Conservation (phyloP, 495 filamentous ascomycete genomes). For the Penicillium cosmopolitanum region DNA sequence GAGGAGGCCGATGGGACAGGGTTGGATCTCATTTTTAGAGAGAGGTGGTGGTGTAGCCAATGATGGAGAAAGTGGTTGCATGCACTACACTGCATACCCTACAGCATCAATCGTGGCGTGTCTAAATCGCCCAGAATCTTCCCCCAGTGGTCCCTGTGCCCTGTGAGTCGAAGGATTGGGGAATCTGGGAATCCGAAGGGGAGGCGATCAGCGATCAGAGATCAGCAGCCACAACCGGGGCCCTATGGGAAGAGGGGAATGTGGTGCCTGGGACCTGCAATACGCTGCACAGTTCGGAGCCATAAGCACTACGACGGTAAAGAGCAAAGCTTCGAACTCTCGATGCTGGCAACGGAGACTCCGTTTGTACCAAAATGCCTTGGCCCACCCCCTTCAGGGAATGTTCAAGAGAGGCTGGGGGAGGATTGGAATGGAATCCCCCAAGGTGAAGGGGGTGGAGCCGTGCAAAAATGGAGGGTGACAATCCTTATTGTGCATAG, state of each 20-base stretch:
- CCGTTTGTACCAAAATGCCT: not conserved
- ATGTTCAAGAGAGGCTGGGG: constrained; percentile 1
- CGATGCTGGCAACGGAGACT: not conserved
- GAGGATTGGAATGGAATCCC: not conserved
- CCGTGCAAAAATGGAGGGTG: constrained; percentile 12
- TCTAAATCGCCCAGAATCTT: constrained; percentile 1
- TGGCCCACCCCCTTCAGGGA: not conserved
- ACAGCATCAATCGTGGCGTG: constrained; percentile 3
- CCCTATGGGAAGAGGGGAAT: constrained; percentile 19
- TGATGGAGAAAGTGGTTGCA: not conserved
- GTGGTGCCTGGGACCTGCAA: constrained; percentile 14
- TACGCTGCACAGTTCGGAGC: constrained; percentile 1
- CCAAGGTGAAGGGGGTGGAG: constrained; percentile 11
- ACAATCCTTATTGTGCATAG: constrained; percentile 22
- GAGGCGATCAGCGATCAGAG: constrained; percentile 22
- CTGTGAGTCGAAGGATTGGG: constrained; percentile 18
- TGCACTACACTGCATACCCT: not conserved
- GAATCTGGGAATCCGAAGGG: constrained; percentile 9
- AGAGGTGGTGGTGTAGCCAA: not conserved
- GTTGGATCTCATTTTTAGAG: constrained; percentile 3
- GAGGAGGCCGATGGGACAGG: constrained; percentile 2
- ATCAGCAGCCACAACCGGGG: constrained; percentile 28
- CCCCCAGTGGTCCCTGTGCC: constrained; percentile 5
- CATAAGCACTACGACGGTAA: constrained; percentile 3
- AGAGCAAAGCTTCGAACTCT: constrained; percentile 4